Percentiles rank a stretch among this genome's conserved stretches.
Conservation (phyloP, 495 filamentous ascomycete genomes). For the Aspergillus conjunctus region DNA sequence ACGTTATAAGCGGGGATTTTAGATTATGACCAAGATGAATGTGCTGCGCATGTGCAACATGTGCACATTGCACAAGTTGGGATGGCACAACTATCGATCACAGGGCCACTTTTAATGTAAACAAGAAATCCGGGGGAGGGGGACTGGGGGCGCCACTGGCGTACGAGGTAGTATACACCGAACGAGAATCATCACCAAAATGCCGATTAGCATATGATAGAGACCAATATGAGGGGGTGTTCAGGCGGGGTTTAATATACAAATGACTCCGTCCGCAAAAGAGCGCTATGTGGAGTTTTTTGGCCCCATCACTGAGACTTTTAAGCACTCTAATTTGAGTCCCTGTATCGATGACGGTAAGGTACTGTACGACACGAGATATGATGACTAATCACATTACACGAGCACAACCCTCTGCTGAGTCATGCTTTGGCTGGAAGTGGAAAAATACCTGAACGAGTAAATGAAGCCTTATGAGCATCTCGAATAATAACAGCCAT, state of each 20-base stretch:
- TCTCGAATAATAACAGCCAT: too few species aligned
- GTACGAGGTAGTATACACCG: background rate
- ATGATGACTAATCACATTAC: too few species aligned
- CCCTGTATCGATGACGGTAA: too few species aligned
- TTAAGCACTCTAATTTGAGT: too few species aligned
- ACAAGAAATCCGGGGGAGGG: conserved; percentile 3
- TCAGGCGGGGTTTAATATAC: background rate
- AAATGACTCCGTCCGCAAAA: background rate
- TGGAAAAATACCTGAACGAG: too few species aligned
- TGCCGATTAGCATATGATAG: conserved; percentile 1
- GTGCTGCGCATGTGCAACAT: background rate
- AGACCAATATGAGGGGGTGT: background rate
- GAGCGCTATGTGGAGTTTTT: background rate
- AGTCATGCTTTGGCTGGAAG: too few species aligned
- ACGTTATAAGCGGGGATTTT: background rate
- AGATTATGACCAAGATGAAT: background rate
- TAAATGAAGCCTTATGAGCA: too few species aligned
- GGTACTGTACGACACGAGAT: too few species aligned
- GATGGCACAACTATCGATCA: conserved; percentile 4
- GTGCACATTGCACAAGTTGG: background rate
- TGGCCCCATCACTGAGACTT: background rate
- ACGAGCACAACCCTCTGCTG: too few species aligned
- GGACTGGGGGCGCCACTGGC: conserved; percentile 1
- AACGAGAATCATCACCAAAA: background rate
- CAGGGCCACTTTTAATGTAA: background rate